Percentiles rank a stretch among this genome's conserved stretches.
These are phyloP conservation scores for Plenodomus biglobosus DNA, from an alignment of 2,329 filamentous ascomycete genomes.

Conservation along the genomic window DNA sequence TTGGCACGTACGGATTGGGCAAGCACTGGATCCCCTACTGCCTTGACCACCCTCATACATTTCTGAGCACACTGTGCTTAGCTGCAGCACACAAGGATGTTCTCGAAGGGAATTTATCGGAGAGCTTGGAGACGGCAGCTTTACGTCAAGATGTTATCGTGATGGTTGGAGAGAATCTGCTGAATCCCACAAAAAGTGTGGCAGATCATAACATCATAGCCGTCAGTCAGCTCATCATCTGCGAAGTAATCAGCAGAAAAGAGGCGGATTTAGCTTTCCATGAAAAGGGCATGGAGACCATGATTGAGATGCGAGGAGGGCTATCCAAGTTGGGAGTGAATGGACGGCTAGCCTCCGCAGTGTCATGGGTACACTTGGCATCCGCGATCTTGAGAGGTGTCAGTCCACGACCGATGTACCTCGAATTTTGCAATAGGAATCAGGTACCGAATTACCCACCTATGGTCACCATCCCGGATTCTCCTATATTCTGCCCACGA, in stretches of 20 bases:
- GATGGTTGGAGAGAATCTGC: conserved; percentile 30
- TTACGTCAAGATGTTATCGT: conserved; percentile 42
- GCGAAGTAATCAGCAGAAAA: conserved; percentile 36
- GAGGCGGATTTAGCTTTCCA: conserved; percentile 26
- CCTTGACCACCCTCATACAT: conserved; percentile 37
- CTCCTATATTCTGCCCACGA: conserved; percentile 40
- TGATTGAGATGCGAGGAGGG: conserved; percentile 42
- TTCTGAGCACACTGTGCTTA: conserved; percentile 42
- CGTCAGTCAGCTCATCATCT: conserved; percentile 40
- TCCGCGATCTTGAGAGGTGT: conserved; percentile 38
- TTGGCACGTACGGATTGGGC: conserved; percentile 40
- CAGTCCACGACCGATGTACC: conserved; percentile 29
- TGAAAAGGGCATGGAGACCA: conserved; percentile 31
- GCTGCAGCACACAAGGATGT: conserved; percentile 40
- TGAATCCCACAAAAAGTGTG: conserved; percentile 21
- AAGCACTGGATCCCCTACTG: conserved; percentile 40
- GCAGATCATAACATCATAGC: conserved; percentile 43
- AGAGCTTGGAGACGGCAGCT: conserved; percentile 35
- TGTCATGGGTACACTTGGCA: conserved; percentile 37
- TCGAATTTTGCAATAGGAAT: conserved; percentile 22
- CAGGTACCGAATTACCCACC: conserved; percentile 17
- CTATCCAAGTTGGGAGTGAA: conserved; percentile 33
- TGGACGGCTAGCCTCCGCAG: conserved; percentile 35
- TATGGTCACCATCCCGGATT: conserved; percentile 36
- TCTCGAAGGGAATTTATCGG: conserved; percentile 19